These are phyloP conservation scores for Lyophyllum atratum DNA, from an alignment of 768 basidiomycete genomes.

Conservation along the genomic window DNA sequence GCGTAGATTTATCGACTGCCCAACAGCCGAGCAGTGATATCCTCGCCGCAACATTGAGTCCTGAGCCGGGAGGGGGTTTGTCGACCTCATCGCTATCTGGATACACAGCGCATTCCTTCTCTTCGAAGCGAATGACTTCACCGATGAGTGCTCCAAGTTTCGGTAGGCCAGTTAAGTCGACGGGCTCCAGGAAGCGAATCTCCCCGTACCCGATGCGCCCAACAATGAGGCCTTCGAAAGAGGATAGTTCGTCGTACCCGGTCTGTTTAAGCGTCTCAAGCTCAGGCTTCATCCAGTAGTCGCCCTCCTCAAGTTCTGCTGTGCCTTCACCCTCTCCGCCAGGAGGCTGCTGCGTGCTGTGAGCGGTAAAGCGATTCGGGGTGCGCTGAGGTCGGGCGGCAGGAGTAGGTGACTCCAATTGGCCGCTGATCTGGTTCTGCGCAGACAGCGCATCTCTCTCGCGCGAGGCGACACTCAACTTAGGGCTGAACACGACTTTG, in stretches of 20 bases:
- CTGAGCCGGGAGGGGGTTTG: constrained; percentile 81
- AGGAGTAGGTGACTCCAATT: constrained; percentile 37
- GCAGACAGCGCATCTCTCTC: constrained; percentile 62
- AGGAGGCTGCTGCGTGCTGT: constrained; percentile 28
- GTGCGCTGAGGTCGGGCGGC: constrained; percentile 36
- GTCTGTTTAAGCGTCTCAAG: constrained; percentile 69
- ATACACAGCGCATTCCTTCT: constrained; percentile 93
- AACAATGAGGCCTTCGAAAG: constrained; percentile 78
- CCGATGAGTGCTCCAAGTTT: constrained; percentile 83
- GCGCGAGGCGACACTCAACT: constrained; percentile 71
- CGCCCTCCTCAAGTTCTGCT: constrained; percentile 70
- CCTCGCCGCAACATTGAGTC: constrained; percentile 85
- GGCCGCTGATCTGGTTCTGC: constrained; percentile 26
- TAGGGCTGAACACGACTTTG: constrained; percentile 75
- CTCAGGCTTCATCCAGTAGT: constrained; percentile 89
- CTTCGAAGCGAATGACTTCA: constrained; percentile 84
- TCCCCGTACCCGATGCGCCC: constrained; percentile 93
- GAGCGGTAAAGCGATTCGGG: constrained; percentile 43
- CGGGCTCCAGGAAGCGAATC: constrained; percentile 77
- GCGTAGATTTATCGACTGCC: constrained; percentile 88
- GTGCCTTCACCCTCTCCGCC: constrained; percentile 26
- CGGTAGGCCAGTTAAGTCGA: constrained; percentile 84
- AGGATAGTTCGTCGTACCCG: constrained; percentile 71
- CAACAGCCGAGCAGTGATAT: constrained; percentile 82
- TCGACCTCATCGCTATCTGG: constrained; percentile 85